Conservation (phyloP, 352 stramenopile species). For the Globisporangium paroecandrum region DNA sequence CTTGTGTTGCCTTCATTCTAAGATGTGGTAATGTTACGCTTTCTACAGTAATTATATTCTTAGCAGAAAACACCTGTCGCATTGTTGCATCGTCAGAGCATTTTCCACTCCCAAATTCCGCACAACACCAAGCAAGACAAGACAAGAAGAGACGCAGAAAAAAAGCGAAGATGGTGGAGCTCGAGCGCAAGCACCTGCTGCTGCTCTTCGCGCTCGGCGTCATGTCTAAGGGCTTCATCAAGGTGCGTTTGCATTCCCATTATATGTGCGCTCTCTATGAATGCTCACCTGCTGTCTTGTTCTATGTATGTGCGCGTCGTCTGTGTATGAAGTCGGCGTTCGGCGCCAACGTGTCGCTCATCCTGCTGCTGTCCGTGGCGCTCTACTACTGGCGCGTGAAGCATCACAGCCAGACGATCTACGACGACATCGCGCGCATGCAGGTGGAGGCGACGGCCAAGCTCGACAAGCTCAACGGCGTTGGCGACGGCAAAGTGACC, state of each 20-base stretch:
- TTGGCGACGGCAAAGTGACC: constrained; percentile 47
- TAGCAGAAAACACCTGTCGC: neutral
- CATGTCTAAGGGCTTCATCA: constrained; percentile 58
- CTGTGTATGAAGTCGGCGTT: constrained; percentile 38
- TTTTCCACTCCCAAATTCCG: neutral
- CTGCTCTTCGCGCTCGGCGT: constrained; percentile 70
- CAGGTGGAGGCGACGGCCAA: constrained; percentile 64
- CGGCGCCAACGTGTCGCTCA: constrained; percentile 57
- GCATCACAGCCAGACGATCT: constrained; percentile 51
- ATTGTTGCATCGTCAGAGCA: neutral
- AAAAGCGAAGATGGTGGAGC: constrained; percentile 20
- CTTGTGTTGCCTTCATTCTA: too few species aligned
- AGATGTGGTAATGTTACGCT: too few species aligned
- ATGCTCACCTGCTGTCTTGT: neutral
- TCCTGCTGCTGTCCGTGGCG: constrained; percentile 56
- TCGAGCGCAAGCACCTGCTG: constrained; percentile 65
- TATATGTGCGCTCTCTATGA: neutral
- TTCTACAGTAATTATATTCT: too few species aligned
- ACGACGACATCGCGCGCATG: constrained; percentile 62
- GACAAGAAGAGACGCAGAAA: neutral
- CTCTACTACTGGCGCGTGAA: constrained; percentile 68
- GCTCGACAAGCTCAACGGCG: constrained; percentile 52
- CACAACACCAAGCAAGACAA: constrained; percentile 17
- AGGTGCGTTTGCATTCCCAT: constrained; percentile 26
- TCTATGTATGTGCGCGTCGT: neutral